Percentiles rank a stretch among this genome's conserved stretches.
phyloP scores from a whole-genome alignment of 2,329 filamentous ascomycete genomes.

The Alternaria atra region DNA sequence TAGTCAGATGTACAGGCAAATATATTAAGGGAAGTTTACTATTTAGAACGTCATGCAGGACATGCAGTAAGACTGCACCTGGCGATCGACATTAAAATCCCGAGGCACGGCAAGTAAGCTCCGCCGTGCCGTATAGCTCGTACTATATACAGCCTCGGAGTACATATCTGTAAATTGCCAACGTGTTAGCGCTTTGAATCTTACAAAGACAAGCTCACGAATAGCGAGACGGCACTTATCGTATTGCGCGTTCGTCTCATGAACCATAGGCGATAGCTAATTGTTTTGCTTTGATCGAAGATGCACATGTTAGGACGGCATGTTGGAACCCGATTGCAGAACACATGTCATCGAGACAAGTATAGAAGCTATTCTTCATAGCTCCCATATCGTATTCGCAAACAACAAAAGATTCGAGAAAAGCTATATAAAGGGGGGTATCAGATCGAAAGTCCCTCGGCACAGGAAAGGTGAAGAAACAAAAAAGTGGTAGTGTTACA shows the following conservation, averaged over 20 bases:
- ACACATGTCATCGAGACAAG: neutral
- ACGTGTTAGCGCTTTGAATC: neutral
- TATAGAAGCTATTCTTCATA: neutral
- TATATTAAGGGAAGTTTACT: constrained; percentile 1
- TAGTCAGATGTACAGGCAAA: neutral
- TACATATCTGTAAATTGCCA: neutral
- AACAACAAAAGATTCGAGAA: constrained; percentile 15
- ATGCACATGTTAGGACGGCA: neutral
- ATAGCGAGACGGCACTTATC: neutral
- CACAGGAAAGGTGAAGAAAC: constrained; percentile 12
- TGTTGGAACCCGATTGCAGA: neutral
- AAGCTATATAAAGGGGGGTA: constrained; percentile 36
- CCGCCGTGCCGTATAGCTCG: neutral
- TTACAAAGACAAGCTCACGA: neutral
- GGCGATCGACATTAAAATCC: neutral
- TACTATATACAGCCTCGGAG: neutral
- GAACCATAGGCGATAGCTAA: too few relatives aligned
- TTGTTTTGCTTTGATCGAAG: too few relatives aligned
- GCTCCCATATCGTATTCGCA: constrained; percentile 11
- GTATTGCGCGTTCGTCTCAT: neutral
- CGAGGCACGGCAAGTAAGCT: neutral
- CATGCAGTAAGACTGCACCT: constrained; percentile 10
- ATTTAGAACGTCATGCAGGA: neutral
- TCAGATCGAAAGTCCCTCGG: constrained; percentile 40
- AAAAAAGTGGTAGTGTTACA: constrained; percentile 13